Evolutionary conservation across 2,329 filamentous ascomycete genomes (phyloP).

Genomic region (Aspergillus oerlinghausenensis): DNA sequence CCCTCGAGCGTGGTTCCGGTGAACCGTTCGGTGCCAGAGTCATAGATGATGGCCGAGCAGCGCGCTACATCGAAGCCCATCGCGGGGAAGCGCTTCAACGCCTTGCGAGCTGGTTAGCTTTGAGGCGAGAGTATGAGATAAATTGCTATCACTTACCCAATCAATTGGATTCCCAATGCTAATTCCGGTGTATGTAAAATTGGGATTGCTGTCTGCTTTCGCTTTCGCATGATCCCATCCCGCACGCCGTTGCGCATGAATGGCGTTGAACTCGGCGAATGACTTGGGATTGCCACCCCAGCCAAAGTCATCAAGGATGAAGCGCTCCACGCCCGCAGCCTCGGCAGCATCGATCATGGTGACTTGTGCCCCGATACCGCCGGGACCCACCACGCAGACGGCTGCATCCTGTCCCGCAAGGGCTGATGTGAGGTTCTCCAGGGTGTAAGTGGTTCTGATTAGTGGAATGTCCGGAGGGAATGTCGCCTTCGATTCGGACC

Average conservation of each 20-base stretch:
- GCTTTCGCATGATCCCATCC: conserved; percentile 1
- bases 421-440: conserved; percentile 37
- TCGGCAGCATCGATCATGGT: conserved; percentile 56
- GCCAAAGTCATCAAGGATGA: conserved; percentile 57
- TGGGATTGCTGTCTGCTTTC: not conserved
- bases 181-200: conserved; percentile 7
- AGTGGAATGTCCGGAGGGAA: conserved; percentile 1
- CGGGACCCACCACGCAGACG: conserved; percentile 44
- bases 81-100: conserved; percentile 1
- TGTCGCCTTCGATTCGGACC: conserved; percentile 1
- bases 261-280: conserved; percentile 1
- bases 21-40: conserved; percentile 6
- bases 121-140: not conserved
- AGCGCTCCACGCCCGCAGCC: conserved; percentile 56
- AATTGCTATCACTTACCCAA: conserved; percentile 1
- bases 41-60: conserved; percentile 5
- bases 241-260: not conserved
- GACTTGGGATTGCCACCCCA: not conserved
- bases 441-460: conserved; percentile 19
- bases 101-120: not conserved
- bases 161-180: conserved; percentile 6
- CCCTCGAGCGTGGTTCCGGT: conserved; percentile 3
- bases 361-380: conserved; percentile 42
- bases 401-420: conserved; percentile 56
- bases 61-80: conserved; percentile 5